Evolutionary conservation across 805 yeast genomes (phyloP).

Genomic region (Zygoascus flipseniorum): DNA sequence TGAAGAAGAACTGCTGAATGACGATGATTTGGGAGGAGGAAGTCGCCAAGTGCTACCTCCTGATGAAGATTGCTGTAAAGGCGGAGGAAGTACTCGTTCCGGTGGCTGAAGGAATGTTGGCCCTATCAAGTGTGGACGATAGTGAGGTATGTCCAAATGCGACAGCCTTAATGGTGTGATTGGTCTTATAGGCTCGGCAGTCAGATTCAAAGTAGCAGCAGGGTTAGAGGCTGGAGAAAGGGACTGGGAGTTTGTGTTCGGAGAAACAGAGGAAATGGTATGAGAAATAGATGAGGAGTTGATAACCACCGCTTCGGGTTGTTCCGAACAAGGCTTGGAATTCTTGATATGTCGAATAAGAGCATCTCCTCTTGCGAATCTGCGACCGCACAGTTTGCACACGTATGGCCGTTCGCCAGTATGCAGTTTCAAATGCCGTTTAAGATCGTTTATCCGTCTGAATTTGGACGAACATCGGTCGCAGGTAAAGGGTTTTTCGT

Average conservation of each 20-base stretch:
- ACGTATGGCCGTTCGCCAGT: constrained; percentile 64
- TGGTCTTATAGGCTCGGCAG: neutral
- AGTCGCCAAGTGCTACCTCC: neutral
- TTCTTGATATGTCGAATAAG: constrained; percentile 56
- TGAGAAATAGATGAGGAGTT: neutral
- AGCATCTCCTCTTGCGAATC: constrained; percentile 72
- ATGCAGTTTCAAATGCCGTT: constrained; percentile 66
- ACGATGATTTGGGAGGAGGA: neutral
- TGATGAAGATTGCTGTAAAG: neutral
- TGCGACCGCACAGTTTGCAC: constrained; percentile 53
- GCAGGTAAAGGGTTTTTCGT: constrained; percentile 57
- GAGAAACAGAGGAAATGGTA: neutral
- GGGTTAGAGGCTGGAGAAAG: neutral
- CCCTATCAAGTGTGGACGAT: constrained; percentile 7
- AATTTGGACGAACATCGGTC: constrained; percentile 51
- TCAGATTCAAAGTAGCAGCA: neutral
- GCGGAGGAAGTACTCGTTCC: neutral
- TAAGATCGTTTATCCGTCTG: constrained; percentile 67
- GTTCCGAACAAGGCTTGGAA: constrained; percentile 21
- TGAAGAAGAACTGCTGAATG: neutral
- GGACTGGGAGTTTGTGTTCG: neutral
- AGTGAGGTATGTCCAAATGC: neutral
- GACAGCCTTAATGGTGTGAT: neutral
- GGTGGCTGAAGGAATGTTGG: neutral
- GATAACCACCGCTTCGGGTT: constrained; percentile 22